Evolutionary conservation across 2,329 filamentous ascomycete species (phyloP).

Genomic region (Apiospora malaysiana): DNA sequence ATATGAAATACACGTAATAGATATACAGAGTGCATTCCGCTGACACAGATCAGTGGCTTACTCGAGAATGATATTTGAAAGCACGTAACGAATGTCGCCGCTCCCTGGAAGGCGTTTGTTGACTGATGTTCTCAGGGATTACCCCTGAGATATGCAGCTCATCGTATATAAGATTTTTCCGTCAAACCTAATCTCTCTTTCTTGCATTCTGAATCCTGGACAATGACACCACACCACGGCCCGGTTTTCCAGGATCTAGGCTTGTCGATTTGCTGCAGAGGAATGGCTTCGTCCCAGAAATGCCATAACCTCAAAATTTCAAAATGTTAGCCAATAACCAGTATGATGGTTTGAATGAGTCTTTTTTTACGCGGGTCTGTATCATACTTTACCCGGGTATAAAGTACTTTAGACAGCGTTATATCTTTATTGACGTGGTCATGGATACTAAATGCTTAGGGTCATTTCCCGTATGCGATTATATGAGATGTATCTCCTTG

Average conservation of each 20-base stretch:
- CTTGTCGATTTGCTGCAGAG: not conserved
- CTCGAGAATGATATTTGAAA: too few relatives aligned
- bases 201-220: not conserved
- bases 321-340: too few relatives aligned
- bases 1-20: too few relatives aligned
- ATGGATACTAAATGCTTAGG: not conserved
- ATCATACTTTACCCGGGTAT: too few relatives aligned
- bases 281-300: not conserved
- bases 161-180: not conserved
- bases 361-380: too few relatives aligned
- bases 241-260: not conserved
- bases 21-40: not conserved
- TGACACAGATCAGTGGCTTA: not conserved
- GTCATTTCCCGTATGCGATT: too few relatives aligned
- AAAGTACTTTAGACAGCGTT: not conserved
- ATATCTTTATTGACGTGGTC: not conserved
- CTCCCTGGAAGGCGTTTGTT: not conserved
- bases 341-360: too few relatives aligned
- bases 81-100: not conserved
- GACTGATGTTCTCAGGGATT: not conserved
- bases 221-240: not conserved
- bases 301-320: not conserved
- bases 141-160: not conserved
- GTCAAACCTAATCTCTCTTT: not conserved
- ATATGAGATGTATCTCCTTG: not conserved